Evolutionary conservation across 2,329 filamentous ascomycete species (phyloP).

Genomic region (Arthrinium phaeospermum): DNA sequence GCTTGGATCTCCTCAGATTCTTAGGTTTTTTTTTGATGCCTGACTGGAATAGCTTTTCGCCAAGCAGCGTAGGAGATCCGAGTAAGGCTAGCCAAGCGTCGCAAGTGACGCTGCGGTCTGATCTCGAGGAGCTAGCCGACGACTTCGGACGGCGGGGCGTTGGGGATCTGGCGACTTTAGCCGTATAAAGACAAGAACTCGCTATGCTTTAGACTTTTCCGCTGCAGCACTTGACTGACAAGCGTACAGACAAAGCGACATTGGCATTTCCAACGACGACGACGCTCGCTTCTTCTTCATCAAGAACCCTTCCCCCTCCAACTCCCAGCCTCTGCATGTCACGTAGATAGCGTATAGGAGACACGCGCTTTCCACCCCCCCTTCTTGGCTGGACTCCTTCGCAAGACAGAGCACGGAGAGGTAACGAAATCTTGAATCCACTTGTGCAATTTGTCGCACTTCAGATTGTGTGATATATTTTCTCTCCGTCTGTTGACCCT

Average conservation of each 20-base stretch:
- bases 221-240: conserved; percentile 14
- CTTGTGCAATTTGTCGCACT: not conserved
- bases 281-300: not conserved
- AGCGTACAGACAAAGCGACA: conserved; percentile 9
- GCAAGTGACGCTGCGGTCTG: conserved; percentile 1
- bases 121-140: not conserved
- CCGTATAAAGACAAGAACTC: conserved; percentile 1
- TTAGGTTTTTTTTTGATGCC: not conserved
- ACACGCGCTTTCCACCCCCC: not conserved
- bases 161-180: not conserved
- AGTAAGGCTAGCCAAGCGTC: conserved; percentile 1
- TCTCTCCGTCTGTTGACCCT: not conserved
- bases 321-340: not conserved
- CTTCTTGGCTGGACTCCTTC: not conserved
- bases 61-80: not conserved
- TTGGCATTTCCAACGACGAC: conserved; percentile 2
- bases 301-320: not conserved
- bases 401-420: not conserved
- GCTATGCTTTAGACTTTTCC: not conserved
- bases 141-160: conserved; percentile 10
- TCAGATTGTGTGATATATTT: not conserved
- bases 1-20: not conserved
- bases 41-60: conserved; percentile 15
- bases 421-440: not conserved
- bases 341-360: not conserved